These are phyloP conservation scores for Drosera spatulata DNA, from an alignment of 179 eudicot genomes.

Conservation along the genomic window DNA sequence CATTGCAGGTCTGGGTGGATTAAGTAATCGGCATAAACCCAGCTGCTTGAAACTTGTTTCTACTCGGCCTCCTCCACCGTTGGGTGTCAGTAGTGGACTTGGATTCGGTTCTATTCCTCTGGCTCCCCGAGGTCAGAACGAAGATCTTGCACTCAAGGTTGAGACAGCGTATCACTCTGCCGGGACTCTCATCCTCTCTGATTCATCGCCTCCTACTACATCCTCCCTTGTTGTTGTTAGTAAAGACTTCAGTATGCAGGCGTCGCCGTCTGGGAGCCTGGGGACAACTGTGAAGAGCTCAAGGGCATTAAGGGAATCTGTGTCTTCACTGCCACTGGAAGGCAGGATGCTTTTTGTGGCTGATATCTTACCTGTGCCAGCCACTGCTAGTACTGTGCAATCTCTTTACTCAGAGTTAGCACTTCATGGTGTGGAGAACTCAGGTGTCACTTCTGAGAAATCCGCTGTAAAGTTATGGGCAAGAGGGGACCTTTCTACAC, in stretches of 20 bases:
- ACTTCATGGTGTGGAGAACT: constrained; percentile 41
- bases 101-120: constrained; percentile 71
- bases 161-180: constrained; percentile 79
- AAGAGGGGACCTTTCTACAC: constrained; percentile 91
- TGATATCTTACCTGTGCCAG: constrained; percentile 75
- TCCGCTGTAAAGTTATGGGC: constrained; percentile 81
- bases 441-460: constrained; percentile 62
- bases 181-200: constrained; percentile 92
- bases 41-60: constrained; percentile 78
- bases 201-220: constrained; percentile 79
- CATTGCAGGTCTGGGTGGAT: constrained; percentile 53
- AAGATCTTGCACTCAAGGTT: constrained; percentile 79
- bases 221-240: constrained; percentile 84
- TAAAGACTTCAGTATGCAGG: constrained; percentile 70
- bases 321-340: constrained; percentile 85
- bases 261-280: constrained; percentile 45
- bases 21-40: constrained; percentile 51
- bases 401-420: constrained; percentile 83
- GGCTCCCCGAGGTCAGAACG: constrained; percentile 69
- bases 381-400: constrained; percentile 61
- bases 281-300: constrained; percentile 64
- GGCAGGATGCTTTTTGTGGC: constrained; percentile 94
- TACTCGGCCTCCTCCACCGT: constrained; percentile 90
- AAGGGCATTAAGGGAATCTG: constrained; percentile 85
- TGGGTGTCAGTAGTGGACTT: constrained; percentile 75